Conservation (phyloP, 495 filamentous ascomycete species). For the Aspergillus homomorphus region DNA sequence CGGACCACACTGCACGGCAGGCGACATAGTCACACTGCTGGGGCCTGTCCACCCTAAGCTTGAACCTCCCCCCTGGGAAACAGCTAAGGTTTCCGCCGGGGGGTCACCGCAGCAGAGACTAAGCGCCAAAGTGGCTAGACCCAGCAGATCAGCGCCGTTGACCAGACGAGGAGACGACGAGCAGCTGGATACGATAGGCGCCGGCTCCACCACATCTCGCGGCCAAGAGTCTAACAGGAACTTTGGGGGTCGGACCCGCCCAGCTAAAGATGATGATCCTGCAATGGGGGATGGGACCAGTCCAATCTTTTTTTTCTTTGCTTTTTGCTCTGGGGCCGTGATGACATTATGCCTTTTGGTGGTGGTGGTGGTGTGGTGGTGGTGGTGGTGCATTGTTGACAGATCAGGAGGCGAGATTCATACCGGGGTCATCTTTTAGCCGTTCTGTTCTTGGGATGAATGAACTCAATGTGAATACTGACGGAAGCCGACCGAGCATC, state of each 20-base stretch:
- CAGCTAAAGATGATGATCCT: constrained; percentile 5
- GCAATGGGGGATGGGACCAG: background rate
- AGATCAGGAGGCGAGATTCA: background rate
- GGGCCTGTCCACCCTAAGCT: too few relatives aligned
- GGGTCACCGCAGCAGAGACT: constrained; percentile 1
- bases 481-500: too few relatives aligned
- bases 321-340: background rate
- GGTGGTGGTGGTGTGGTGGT: too few relatives aligned
- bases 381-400: too few relatives aligned
- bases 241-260: constrained; percentile 5
- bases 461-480: too few relatives aligned
- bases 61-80: background rate
- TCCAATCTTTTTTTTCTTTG: background rate
- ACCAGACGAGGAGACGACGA: constrained; percentile 7
- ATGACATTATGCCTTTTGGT: background rate
- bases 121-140: background rate
- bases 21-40: background rate
- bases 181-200: constrained; percentile 5
- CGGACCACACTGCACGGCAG: background rate
- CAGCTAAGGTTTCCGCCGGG: background rate
- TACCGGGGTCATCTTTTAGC: too few relatives aligned
- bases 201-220: constrained; percentile 11
- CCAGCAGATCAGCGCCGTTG: constrained; percentile 16
- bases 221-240: constrained; percentile 2
- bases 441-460: too few relatives aligned